phyloP scores from a whole-genome alignment of 768 basidiomycete species.

The Termitomyces sp. region DNA sequence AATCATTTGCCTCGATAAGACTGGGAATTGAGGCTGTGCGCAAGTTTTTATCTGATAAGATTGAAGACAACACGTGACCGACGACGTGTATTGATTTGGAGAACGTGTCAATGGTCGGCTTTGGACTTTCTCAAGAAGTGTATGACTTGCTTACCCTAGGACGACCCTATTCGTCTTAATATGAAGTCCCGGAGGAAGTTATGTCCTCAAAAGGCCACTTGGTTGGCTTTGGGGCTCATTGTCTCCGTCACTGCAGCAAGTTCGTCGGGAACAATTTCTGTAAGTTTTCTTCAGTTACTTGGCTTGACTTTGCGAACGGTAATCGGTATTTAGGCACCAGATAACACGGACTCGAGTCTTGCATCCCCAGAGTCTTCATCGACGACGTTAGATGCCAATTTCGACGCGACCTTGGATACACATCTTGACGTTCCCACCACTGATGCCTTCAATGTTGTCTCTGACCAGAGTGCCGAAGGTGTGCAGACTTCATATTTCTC shows the following conservation, averaged over 20 bases:
- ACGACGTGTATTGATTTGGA: conserved; percentile 13
- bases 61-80: conserved; percentile 13
- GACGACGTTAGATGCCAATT: background rate
- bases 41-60: conserved; percentile 9
- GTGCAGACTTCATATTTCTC: conserved; percentile 1
- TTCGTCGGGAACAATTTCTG: conserved; percentile 24
- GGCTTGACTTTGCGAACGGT: conserved; percentile 2
- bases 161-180: background rate
- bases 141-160: conserved; percentile 6
- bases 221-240: conserved; percentile 58
- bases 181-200: conserved; percentile 25
- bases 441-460: conserved; percentile 23
- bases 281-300: conserved; percentile 13
- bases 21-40: no score
- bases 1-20: no score
- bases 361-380: conserved; percentile 2
- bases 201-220: conserved; percentile 42
- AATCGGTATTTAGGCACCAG: conserved; percentile 5
- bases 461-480: conserved; percentile 53
- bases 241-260: conserved; percentile 41
- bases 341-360: background rate
- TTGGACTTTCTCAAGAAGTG: background rate
- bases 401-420: background rate
- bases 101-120: background rate
- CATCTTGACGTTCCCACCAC: background rate